Base-by-base conservation (phyloP, 1,284 basidiomycete species). In the Mycosarcoma mackinlayi region DNA sequence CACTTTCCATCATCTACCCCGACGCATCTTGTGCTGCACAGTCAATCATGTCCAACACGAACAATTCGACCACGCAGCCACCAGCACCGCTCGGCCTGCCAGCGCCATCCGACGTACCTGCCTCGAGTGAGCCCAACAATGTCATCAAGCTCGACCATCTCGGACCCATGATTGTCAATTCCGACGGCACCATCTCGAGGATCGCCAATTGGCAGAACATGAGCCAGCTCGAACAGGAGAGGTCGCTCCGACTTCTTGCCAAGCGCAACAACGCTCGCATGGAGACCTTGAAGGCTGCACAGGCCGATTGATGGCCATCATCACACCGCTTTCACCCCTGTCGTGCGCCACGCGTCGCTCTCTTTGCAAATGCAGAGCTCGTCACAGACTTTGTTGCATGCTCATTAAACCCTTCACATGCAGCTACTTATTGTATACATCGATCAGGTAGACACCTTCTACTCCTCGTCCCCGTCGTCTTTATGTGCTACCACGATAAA, bases 81-180 rank as follows among this genome's bases (percentile, higher is more conserved):
- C 28, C 41, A 31, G 46, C 47, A 11, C 49, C 56, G 24, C 64
- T 72, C 4, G 59, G 64, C 1, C 49, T 75, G 11, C 72, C 72
- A 6, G 68, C 72, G 19, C 72, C 68, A 1, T 59, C 55, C 9
- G 67, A 75, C 18, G 56, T 16, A 0, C 44, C 53, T 0, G 21
- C 55, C 19, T 38, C 33, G 6, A 11, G 35, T n/a, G 63, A 66
- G 8, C 31, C 68, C 10, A 63, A 56, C 45, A 52, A 54, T n/a
- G 59, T 55, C 39, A 57, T 75, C 64, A 76, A 74, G 52, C 62
- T 78, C 6, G 76, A 78, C 30, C 60, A 75, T 16, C 61, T 78
- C 28, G 76, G 76, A 1, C 76, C 76, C 6, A 70, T 78, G 57
- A 58, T 78, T 13, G 72, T 78, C 57, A 77, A 76, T 42, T 63